phyloP scores from a whole-genome alignment of 2,329 filamentous ascomycete genomes.

The Xylariaceae sp. region DNA sequence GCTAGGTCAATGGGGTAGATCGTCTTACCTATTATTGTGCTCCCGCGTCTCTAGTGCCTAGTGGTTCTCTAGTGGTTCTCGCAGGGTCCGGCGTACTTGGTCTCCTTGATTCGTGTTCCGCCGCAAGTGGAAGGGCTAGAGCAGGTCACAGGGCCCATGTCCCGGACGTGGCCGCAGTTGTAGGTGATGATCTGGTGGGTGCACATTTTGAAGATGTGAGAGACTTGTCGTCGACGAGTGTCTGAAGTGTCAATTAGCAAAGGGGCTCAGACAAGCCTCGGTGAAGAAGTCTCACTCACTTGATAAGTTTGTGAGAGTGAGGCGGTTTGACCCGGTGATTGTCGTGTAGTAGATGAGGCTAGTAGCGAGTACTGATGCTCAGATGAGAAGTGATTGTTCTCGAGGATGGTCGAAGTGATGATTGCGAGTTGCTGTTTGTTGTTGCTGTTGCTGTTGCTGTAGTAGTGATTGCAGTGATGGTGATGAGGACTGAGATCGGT shows the following conservation, averaged over 20 bases:
- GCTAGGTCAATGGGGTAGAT: background rate
- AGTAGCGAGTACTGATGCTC: background rate
- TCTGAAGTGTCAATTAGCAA: constrained; percentile 1
- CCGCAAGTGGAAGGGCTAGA: constrained; percentile 12
- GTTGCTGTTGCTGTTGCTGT: background rate
- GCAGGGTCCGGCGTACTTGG: constrained; percentile 9
- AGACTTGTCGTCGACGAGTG: background rate
- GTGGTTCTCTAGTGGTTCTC: constrained; percentile 2
- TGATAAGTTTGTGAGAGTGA: background rate
- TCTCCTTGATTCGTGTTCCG: constrained; percentile 4
- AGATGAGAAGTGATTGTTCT: constrained; percentile 1
- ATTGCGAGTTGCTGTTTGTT: background rate
- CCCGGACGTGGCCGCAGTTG: constrained; percentile 22
- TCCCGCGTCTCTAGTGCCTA: background rate
- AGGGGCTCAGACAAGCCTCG: background rate
- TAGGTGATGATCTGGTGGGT: constrained; percentile 22
- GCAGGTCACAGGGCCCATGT: constrained; percentile 13
- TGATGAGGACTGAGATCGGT: constrained; percentile 13
- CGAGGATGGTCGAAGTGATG: background rate
- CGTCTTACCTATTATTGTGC: constrained; percentile 1
- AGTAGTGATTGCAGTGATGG: constrained; percentile 2
- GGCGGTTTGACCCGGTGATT: background rate
- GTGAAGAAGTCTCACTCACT: constrained; percentile 3
- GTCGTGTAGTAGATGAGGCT: background rate
- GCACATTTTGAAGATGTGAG: constrained; percentile 23